A percentile compares a stretch with the other conserved stretches of the same genome.
Conservation (phyloP, 2,329 filamentous ascomycete species). For the Claviceps pazoutovae region DNA sequence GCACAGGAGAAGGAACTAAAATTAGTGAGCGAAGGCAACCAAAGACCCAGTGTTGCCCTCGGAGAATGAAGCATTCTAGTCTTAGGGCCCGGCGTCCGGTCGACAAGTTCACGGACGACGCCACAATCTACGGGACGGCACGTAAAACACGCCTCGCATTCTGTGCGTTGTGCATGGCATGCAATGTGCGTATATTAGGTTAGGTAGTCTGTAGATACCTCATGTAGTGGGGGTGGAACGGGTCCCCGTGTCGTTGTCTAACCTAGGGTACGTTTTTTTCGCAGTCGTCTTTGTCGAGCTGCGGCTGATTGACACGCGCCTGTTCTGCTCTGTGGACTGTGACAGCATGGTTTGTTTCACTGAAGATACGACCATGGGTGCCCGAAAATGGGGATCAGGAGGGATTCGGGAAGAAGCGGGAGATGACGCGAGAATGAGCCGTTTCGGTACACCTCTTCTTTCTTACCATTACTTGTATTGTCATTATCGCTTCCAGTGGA, state of each 20-base stretch:
- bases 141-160: neutral
- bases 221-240: no score
- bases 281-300: no score
- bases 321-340: neutral
- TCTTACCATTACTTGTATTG: neutral
- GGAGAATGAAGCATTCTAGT: neutral
- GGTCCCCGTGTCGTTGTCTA: no score
- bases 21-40: no score
- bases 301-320: neutral
- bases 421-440: neutral
- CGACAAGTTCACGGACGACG: neutral
- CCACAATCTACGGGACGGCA: constrained; percentile 1
- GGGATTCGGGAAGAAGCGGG: neutral
- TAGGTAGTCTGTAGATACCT: no score
- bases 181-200: no score
- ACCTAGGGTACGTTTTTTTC: no score
- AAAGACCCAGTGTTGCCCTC: neutral
- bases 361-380: neutral
- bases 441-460: neutral
- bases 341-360: neutral
- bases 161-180: neutral
- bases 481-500: neutral
- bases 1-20: no score
- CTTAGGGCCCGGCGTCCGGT: neutral
- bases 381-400: neutral